These are phyloP conservation scores for Sugiyamaella sp. DNA, from an alignment of 1,139 yeast genomes.

Conservation along the genomic window DNA sequence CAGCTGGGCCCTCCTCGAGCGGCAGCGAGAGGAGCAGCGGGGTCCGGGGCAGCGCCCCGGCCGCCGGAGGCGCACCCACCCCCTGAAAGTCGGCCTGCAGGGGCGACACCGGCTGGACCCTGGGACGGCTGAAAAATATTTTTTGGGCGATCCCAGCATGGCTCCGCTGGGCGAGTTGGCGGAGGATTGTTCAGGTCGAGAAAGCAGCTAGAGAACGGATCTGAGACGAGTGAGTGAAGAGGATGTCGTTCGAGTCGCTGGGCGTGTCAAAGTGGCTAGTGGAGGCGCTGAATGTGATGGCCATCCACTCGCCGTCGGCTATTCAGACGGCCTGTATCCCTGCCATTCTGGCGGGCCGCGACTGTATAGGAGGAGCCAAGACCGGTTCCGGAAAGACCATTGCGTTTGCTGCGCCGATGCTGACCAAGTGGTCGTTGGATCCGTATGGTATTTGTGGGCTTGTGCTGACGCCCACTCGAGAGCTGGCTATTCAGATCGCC, in stretches of 20 bases:
- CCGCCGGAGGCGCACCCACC: too few species aligned
- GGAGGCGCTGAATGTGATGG: conserved; percentile 81
- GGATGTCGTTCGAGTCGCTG: conserved; percentile 55
- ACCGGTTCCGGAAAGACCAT: conserved; percentile 99
- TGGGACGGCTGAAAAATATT: too few species aligned
- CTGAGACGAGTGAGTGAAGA: too few species aligned
- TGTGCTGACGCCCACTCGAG: conserved; percentile 91
- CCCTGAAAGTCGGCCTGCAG: too few species aligned
- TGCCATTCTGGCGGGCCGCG: conserved; percentile 74
- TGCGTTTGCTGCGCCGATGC: conserved; percentile 96
- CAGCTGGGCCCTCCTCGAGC: too few species aligned
- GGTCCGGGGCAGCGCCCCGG: too few species aligned
- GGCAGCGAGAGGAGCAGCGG: too few species aligned
- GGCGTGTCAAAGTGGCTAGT: conserved; percentile 88
- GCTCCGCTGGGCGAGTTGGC: too few species aligned
- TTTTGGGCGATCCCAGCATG: too few species aligned
- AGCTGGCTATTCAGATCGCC: conserved; percentile 92
- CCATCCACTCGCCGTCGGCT: conserved; percentile 77
- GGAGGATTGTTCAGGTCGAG: too few species aligned
- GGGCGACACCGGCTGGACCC: too few species aligned
- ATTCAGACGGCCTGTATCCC: conserved; percentile 93
- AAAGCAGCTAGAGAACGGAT: too few species aligned
- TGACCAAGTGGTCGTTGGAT: conserved; percentile 91
- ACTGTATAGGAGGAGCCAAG: conserved; percentile 97
- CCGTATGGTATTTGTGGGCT: conserved; percentile 92